Evolutionary conservation across 345 rosid genomes (phyloP).

Genomic region (Acer yangbiense): DNA sequence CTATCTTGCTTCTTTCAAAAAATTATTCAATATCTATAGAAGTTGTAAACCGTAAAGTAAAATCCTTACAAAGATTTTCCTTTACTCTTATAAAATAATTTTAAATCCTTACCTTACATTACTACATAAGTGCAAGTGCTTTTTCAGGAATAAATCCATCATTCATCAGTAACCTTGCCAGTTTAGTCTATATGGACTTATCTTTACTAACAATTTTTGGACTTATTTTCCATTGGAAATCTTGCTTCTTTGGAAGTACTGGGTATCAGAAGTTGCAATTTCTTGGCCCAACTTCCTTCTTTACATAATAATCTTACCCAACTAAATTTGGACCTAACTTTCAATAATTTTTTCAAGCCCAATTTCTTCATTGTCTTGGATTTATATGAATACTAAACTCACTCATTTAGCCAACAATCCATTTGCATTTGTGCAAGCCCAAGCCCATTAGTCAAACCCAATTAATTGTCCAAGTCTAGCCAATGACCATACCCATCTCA

Average conservation of each 20-base stretch:
- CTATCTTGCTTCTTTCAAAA: too few relatives aligned
- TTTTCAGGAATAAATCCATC: not conserved
- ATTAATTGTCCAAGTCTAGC: too few relatives aligned
- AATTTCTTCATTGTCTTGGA: not conserved
- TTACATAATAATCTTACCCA: slow-evolving; percentile 5
- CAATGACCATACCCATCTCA: too few relatives aligned
- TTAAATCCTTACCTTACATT: not conserved
- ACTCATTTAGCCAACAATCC: not conserved
- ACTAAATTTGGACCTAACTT: not conserved
- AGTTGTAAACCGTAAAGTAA: too few relatives aligned
- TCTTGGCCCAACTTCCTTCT: slow-evolving; percentile 5
- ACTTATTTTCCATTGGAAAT: slow-evolving; percentile 18
- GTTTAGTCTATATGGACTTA: not conserved
- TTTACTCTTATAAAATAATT: too few relatives aligned
- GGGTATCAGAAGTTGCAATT: accelerated
- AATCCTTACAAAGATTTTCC: not conserved
- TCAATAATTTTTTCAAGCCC: not conserved
- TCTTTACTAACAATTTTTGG: not conserved
- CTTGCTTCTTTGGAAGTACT: not conserved
- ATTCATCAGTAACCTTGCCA: not conserved
- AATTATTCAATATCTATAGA: not conserved
- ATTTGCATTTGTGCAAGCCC: too few relatives aligned
- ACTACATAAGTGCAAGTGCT: not conserved
- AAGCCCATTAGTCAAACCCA: too few relatives aligned
- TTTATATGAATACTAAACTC: not conserved